phyloP scores from a whole-genome alignment of 768 basidiomycete species.

The button mushroom (Agaricus bisporus) region DNA sequence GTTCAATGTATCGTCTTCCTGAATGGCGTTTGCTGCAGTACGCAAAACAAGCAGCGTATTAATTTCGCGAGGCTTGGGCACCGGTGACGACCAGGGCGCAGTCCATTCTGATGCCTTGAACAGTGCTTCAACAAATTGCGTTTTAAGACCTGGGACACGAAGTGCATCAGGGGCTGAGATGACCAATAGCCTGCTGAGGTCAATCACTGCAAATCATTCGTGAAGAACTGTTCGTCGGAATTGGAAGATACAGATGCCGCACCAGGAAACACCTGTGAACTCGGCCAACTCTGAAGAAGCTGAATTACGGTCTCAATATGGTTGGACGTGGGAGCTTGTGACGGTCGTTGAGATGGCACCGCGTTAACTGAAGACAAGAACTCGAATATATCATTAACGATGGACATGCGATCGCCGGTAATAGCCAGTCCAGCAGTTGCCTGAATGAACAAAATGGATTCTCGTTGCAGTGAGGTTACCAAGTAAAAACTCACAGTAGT shows the following conservation, averaged over 20 bases:
- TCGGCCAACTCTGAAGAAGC: constrained; percentile 71
- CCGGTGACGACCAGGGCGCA: constrained; percentile 44
- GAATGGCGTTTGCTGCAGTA: constrained; percentile 74
- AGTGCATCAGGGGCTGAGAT: constrained; percentile 56
- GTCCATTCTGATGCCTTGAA: constrained; percentile 67
- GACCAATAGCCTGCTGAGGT: constrained; percentile 72
- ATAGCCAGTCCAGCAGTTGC: constrained; percentile 67
- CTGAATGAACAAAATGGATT: constrained; percentile 26
- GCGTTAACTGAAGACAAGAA: constrained; percentile 49
- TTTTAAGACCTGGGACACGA: constrained; percentile 33
- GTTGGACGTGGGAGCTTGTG: constrained; percentile 28
- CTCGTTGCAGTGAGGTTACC: background rate
- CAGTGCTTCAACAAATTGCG: constrained; percentile 52
- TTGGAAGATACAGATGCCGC: constrained; percentile 13
- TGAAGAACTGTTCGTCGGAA: background rate
- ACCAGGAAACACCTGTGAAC: constrained; percentile 69
- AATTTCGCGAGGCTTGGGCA: constrained; percentile 73
- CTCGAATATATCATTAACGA: constrained; percentile 57
- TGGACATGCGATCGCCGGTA: constrained; percentile 53
- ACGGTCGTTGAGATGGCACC: constrained; percentile 23
- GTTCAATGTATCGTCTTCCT: constrained; percentile 42
- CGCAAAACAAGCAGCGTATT: constrained; percentile 79
- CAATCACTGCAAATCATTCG: constrained; percentile 54
- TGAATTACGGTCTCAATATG: constrained; percentile 61
- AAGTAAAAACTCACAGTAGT: constrained; percentile 52